Evolutionary conservation across 345 rosid species (phyloP).

Genomic region (sweet orange (Citrus sinensis)): DNA sequence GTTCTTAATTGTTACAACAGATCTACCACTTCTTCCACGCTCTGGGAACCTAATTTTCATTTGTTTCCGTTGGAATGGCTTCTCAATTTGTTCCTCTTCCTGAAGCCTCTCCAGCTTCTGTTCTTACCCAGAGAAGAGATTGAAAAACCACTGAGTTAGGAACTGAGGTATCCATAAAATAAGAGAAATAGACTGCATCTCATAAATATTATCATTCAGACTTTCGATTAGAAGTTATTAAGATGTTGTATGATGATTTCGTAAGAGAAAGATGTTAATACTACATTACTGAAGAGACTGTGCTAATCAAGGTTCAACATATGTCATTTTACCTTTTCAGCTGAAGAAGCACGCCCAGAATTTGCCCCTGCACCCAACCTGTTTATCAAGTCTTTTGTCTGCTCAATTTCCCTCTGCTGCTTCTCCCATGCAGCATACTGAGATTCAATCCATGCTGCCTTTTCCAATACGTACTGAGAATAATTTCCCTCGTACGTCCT

Average conservation of each 20-base stretch:
- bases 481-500: slow-evolving; percentile 84
- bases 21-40: slow-evolving; percentile 89
- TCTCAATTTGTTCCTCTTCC: slow-evolving; percentile 81
- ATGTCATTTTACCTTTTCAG: slow-evolving; percentile 68
- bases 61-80: slow-evolving; percentile 86
- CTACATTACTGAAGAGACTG: background rate
- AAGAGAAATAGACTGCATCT: background rate
- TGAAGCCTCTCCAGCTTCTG: slow-evolving; percentile 86
- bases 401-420: slow-evolving; percentile 87
- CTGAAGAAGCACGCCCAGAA: slow-evolving; percentile 94
- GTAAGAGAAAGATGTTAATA: background rate
- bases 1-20: slow-evolving; percentile 59
- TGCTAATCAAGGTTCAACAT: background rate
- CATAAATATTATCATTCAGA: background rate
- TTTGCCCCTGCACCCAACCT: slow-evolving; percentile 84
- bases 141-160: background rate
- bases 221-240: background rate
- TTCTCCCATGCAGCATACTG: slow-evolving; percentile 86
- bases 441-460: slow-evolving; percentile 74
- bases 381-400: slow-evolving; percentile 63
- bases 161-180: slow-evolving; percentile 5
- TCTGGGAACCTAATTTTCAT: slow-evolving; percentile 97
- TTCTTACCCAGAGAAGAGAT: slow-evolving; percentile 11
- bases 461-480: slow-evolving; percentile 71
- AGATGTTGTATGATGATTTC: too few species aligned